phyloP scores from a whole-genome alignment of 176 grass and related monocot species.

The Musa beccarii region DNA sequence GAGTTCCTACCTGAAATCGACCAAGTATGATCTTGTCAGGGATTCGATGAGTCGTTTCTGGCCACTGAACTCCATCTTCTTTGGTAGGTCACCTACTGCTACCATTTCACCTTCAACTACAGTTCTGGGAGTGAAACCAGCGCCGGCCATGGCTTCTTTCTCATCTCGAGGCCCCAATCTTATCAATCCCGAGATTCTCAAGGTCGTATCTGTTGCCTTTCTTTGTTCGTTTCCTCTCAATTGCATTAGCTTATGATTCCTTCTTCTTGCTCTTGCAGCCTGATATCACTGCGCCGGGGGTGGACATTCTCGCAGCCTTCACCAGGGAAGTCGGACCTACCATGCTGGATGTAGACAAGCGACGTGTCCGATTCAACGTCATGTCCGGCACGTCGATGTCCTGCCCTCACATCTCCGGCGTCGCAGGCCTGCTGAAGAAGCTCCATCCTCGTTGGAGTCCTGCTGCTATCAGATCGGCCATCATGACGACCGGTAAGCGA shows the following conservation, averaged over 20 bases:
- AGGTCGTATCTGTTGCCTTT: slow-evolving; percentile 14
- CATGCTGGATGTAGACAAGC: neutral
- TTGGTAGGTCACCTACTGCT: slow-evolving; percentile 23
- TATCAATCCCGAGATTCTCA: slow-evolving; percentile 17
- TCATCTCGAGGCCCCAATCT: slow-evolving; percentile 27
- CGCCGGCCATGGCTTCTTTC: slow-evolving; percentile 21
- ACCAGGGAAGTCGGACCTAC: neutral
- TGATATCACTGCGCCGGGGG: slow-evolving; percentile 30
- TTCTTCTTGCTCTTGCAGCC: slow-evolving; percentile 16
- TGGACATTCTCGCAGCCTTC: slow-evolving; percentile 29
- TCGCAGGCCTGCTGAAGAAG: slow-evolving; percentile 23
- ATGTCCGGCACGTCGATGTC: slow-evolving; percentile 42
- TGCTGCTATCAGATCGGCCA: slow-evolving; percentile 31
- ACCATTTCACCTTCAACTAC: slow-evolving; percentile 40
- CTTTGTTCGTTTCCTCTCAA: neutral
- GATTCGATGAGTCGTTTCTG: no score
- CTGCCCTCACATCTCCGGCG: slow-evolving; percentile 31
- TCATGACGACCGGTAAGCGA: slow-evolving; percentile 32
- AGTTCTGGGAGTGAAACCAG: neutral
- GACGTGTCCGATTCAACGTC: neutral
- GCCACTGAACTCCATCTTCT: neutral
- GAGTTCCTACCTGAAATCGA: slow-evolving; percentile 33
- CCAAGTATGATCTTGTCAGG: slow-evolving; percentile 18
- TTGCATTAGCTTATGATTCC: neutral
- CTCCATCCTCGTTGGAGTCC: slow-evolving; percentile 31